Evolutionary conservation across 2,329 filamentous ascomycete species (phyloP).

Genomic region (Alternaria sp.): DNA sequence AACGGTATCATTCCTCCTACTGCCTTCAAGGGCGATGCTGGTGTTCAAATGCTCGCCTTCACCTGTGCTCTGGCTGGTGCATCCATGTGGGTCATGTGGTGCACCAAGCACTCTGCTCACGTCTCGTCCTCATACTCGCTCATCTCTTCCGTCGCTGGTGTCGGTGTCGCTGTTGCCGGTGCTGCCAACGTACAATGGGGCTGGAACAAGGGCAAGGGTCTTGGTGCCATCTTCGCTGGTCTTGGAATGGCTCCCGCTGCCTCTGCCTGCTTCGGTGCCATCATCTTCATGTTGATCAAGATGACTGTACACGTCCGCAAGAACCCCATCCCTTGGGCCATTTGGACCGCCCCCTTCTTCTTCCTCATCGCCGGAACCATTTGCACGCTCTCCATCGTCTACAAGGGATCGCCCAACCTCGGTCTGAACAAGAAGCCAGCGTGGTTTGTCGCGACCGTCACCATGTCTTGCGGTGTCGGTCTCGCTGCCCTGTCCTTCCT

Average conservation of each 20-base stretch:
- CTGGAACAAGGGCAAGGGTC: constrained; percentile 70
- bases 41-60: constrained; percentile 64
- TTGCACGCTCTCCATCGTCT: constrained; percentile 80
- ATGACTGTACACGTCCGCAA: constrained; percentile 74
- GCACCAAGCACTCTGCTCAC: constrained; percentile 75
- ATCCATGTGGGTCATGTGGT: constrained; percentile 82
- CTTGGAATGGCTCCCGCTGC: constrained; percentile 76
- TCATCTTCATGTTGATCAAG: constrained; percentile 79
- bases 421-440: constrained; percentile 71
- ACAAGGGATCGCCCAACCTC: constrained; percentile 79
- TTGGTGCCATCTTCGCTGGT: constrained; percentile 69
- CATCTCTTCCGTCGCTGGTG: constrained; percentile 58
- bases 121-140: constrained; percentile 66
- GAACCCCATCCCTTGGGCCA: constrained; percentile 76
- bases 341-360: constrained; percentile 77
- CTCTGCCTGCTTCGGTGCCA: constrained; percentile 70
- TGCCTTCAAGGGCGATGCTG: constrained; percentile 57
- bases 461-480: constrained; percentile 69
- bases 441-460: constrained; percentile 73
- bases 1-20: constrained; percentile 67
- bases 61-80: constrained; percentile 69
- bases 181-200: constrained; percentile 66
- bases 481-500: constrained; percentile 67
- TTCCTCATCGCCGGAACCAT: constrained; percentile 79
- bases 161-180: constrained; percentile 65